A percentile compares a stretch with the other conserved stretches of the same genome.
Evolutionary conservation across 1,284 basidiomycete genomes (phyloP).

Genomic region (Sporisorium iseilematis-ciliati): DNA sequence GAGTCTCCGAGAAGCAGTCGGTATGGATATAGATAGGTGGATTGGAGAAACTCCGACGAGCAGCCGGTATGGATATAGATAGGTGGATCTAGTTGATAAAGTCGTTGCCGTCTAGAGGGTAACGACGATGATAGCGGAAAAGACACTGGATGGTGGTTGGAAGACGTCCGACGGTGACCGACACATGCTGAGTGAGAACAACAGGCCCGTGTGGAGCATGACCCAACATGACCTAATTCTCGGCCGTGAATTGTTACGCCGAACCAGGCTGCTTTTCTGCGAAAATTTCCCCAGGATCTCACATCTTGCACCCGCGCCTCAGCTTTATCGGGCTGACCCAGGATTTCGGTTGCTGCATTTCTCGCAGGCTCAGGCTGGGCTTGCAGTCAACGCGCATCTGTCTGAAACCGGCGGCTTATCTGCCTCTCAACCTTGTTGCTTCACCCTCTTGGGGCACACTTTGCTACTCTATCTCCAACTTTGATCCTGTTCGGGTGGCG

Average conservation of each 20-base stretch:
- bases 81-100: background rate
- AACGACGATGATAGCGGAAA: background rate
- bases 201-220: slow-evolving; percentile 16
- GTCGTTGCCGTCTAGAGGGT: background rate
- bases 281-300: slow-evolving; percentile 4
- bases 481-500: background rate
- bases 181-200: slow-evolving; percentile 12
- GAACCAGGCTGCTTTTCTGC: background rate
- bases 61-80: no score
- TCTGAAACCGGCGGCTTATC: background rate
- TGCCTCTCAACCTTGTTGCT: background rate
- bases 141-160: no score
- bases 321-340: background rate
- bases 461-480: background rate
- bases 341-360: background rate
- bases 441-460: background rate
- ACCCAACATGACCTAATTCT: slow-evolving; percentile 13
- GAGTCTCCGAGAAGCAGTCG: background rate
- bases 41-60: background rate
- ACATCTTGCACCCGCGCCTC: background rate
- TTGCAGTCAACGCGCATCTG: background rate
- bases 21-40: background rate
- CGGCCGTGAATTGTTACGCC: background rate
- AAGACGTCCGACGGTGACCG: background rate
- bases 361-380: background rate